Base-by-base conservation (phyloP, 768 basidiomycete genomes). In the Tricholoma terreum region DNA sequence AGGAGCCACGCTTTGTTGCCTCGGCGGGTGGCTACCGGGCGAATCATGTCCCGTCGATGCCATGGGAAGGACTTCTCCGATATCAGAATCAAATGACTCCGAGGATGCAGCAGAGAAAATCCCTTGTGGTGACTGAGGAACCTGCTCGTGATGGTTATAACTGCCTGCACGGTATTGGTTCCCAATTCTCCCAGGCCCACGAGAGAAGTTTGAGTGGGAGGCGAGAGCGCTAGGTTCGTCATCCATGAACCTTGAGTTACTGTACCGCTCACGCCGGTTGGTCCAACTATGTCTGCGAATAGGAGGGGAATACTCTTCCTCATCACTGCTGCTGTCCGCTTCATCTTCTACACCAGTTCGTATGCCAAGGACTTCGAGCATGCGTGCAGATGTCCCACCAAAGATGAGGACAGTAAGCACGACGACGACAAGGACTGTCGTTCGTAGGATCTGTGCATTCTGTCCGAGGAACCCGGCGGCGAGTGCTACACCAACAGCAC, bases 301-400 rank as follows among this genome's bases (percentile, higher is more conserved):
- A 21, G 50, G 68, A 8, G n/a, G n/a, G n/a, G 46, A 17, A 54
- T 45, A 56, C 19, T 84, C 85, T 24, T 89, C 88, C 38, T 82
- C 69, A 61, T 77, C 74, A 65, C 84, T 76, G 67, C 83, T 73
- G 34, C 67, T 68, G 56, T 75, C 94, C 1, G 81, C 92, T 24
- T 94, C 95, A 63, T 98, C 96, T 64, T 96, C 94, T 0, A 99
- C 91, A 0, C 95, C 95, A 0, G 92, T 95, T 10, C 92, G 77
- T 60, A 99, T 97, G 0, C 97, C 96, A n/a, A 98, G 80, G 8
- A 98, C 86, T 67, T 98, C 96, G 27, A 99, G 79, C 97, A 99
- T 98, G 50, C 94, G 80, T 11, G 92, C 86, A 0, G 96, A 96
- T n/a, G 97, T 98, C 2, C 97, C 96, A 0, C 97, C 97, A 63